phyloP scores from a whole-genome alignment of 164 flowering plant species.

The Protea cynaroides region DNA sequence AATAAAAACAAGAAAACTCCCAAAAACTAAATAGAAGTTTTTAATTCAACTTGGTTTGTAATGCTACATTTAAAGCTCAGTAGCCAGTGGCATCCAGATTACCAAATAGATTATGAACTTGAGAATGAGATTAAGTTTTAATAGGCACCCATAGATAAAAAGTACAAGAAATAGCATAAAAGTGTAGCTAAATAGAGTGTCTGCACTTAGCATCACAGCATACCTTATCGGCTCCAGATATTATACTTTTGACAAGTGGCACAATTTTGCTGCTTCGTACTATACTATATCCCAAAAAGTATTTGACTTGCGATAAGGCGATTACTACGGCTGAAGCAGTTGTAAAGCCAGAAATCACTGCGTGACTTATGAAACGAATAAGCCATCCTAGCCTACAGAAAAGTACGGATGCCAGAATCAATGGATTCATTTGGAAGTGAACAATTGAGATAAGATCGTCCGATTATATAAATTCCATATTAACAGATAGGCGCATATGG shows the following conservation, averaged over 20 bases:
- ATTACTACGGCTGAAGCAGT: slow-evolving; percentile 92
- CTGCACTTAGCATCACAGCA: slow-evolving; percentile 3
- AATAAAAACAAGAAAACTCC: neutral
- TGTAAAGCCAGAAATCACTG: slow-evolving; percentile 98
- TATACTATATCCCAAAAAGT: slow-evolving; percentile 82
- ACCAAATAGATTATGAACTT: no score
- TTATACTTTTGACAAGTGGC: slow-evolving; percentile 71
- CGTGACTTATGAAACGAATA: slow-evolving; percentile 90
- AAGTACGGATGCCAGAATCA: neutral
- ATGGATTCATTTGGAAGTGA: neutral
- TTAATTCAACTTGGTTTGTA: no score
- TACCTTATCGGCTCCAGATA: slow-evolving; percentile 73
- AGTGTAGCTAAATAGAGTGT: neutral
- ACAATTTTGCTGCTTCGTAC: slow-evolving; percentile 80
- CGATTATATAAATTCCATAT: neutral
- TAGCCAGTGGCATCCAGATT: neutral
- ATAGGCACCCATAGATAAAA: neutral
- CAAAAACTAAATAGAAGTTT: no score
- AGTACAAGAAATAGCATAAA: neutral
- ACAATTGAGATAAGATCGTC: neutral
- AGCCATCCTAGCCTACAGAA: slow-evolving; percentile 86
- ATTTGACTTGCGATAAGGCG: slow-evolving; percentile 89
- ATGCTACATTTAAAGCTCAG: neutral
- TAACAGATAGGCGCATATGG: neutral
- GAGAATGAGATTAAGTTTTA: neutral